These are phyloP conservation scores for Fonsecaea pedrosoi DNA, from an alignment of 2,329 filamentous ascomycete genomes.

Conservation along the genomic window DNA sequence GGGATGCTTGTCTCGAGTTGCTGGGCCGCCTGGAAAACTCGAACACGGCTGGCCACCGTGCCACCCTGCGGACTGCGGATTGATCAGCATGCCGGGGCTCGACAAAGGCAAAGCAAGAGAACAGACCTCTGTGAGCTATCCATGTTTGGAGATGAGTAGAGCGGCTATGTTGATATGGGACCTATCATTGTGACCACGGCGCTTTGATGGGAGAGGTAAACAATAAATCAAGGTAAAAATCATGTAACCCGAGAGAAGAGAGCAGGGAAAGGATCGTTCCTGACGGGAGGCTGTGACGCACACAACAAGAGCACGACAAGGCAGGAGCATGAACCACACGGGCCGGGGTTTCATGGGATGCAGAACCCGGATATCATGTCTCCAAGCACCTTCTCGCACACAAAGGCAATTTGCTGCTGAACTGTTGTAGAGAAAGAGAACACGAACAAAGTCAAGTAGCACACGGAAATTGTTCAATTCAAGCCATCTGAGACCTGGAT, in stretches of 20 bases:
- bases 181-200: conserved; percentile 22
- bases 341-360: background rate
- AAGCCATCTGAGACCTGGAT: conserved; percentile 4
- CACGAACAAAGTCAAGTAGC: background rate
- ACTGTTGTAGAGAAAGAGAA: background rate
- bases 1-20: conserved; percentile 22
- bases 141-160: conserved; percentile 31
- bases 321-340: background rate
- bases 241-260: background rate
- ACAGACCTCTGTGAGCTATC: conserved; percentile 29
- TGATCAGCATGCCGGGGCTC: conserved; percentile 14
- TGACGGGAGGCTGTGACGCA: background rate
- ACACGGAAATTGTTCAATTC: conserved; percentile 14
- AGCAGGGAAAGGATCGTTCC: conserved; percentile 16
- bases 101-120: background rate
- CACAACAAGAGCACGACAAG: background rate
- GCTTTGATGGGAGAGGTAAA: background rate
- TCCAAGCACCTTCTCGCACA: background rate
- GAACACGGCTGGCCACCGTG: conserved; percentile 39
- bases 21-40: conserved; percentile 37
- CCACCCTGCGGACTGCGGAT: conserved; percentile 30
- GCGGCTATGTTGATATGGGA: conserved; percentile 20
- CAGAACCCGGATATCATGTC: background rate
- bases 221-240: background rate
- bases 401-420: background rate